Evolutionary conservation across 192 early-diverging fungal species (phyloP).

Genomic region (Coemansia sp.): DNA sequence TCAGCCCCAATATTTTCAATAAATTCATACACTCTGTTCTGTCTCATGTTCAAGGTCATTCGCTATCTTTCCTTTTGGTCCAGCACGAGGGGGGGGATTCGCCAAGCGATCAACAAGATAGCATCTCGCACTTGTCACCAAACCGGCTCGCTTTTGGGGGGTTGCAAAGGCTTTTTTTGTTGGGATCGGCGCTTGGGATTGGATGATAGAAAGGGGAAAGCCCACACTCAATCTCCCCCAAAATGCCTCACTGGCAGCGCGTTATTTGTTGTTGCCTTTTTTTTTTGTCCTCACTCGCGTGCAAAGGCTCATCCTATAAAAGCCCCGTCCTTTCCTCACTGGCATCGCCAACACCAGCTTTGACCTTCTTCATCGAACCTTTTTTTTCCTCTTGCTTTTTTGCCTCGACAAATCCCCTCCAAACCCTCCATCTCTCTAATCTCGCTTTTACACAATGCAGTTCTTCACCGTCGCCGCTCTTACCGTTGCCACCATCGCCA

Average conservation of each 20-base stretch:
- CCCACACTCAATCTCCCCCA: background rate
- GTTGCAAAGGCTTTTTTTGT: slow-evolving; percentile 21
- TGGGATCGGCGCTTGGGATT: background rate
- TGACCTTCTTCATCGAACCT: background rate
- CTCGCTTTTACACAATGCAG: slow-evolving; percentile 33
- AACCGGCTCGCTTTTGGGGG: slow-evolving; percentile 48
- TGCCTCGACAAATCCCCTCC: background rate
- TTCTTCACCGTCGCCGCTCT: slow-evolving; percentile 28
- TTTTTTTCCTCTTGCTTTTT: background rate
- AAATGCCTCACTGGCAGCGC: background rate
- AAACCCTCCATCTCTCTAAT: background rate
- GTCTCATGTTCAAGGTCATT: no score
- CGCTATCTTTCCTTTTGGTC: background rate
- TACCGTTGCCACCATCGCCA: slow-evolving; percentile 31
- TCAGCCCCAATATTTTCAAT: no score
- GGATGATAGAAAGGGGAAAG: background rate
- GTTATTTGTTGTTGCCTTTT: background rate
- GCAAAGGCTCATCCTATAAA: background rate
- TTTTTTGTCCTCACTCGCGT: background rate
- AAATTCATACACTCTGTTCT: no score
- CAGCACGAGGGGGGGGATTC: background rate
- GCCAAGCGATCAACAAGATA: background rate
- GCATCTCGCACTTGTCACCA: slow-evolving; percentile 35
- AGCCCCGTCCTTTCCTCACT: no score
- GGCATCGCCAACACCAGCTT: slow-evolving; percentile 7